A percentile compares a stretch with the other conserved stretches of the same genome.
These are phyloP conservation scores for Cymodocea nodosa DNA, from an alignment of 116 monocot species.

Conservation along the genomic window DNA sequence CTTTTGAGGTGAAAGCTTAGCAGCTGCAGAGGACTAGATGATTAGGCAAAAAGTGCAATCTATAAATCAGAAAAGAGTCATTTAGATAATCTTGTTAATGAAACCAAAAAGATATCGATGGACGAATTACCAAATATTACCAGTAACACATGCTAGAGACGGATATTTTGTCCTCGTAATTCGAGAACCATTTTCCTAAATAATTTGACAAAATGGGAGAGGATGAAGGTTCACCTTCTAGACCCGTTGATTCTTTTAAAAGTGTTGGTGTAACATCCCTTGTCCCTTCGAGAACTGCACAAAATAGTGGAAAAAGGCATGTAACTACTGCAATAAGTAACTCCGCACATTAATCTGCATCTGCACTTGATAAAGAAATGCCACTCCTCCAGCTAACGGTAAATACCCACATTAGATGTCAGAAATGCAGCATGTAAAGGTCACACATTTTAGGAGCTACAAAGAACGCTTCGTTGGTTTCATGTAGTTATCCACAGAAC, in stretches of 20 bases:
- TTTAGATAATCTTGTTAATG: neutral
- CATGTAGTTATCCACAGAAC: no score
- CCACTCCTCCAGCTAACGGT: neutral
- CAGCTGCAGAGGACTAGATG: slow-evolving; percentile 28
- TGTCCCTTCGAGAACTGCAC: slow-evolving; percentile 75
- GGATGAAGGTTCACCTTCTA: slow-evolving; percentile 56
- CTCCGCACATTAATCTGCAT: neutral
- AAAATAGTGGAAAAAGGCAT: neutral
- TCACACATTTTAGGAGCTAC: neutral
- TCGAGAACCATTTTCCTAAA: neutral
- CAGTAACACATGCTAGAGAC: neutral
- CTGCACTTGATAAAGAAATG: neutral
- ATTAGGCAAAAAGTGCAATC: neutral
- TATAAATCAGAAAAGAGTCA: no score
- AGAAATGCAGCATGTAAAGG: neutral
- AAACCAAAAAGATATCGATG: neutral
- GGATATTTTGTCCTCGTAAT: neutral
- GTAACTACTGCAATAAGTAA: neutral
- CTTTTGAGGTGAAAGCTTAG: slow-evolving; percentile 83
- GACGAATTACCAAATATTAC: neutral
- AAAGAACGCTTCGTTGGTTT: no score
- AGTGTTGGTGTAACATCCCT: slow-evolving; percentile 79
- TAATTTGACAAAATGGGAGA: neutral
- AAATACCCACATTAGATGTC: neutral
- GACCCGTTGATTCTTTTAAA: slow-evolving; percentile 77